Conservation (phyloP, 2,329 filamentous ascomycete genomes). For the Fusarium drepaniforme region DNA sequence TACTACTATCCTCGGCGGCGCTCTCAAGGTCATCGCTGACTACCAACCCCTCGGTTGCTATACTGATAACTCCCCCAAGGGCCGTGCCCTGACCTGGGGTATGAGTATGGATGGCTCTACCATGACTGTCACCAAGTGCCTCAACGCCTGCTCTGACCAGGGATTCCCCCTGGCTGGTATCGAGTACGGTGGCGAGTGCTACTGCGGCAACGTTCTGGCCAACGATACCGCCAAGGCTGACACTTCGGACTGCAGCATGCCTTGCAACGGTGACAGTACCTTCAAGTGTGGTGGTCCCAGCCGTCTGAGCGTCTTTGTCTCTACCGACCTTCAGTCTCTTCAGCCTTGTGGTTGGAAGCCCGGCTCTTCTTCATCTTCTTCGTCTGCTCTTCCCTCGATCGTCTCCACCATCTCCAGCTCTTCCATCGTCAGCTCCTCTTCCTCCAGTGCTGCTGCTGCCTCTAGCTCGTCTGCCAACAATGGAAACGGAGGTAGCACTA, state of each 20-base stretch:
- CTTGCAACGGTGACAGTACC: constrained; percentile 62
- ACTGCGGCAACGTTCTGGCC: constrained; percentile 66
- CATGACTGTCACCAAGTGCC: constrained; percentile 58
- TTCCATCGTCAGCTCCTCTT: constrained; percentile 31
- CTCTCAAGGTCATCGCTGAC: constrained; percentile 52
- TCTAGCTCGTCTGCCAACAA: constrained; percentile 9
- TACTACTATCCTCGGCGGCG: constrained; percentile 56
- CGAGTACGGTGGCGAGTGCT: constrained; percentile 62
- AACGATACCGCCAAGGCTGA: constrained; percentile 56
- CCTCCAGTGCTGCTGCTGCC: constrained; percentile 14
- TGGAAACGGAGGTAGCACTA: neutral
- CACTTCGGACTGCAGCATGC: constrained; percentile 58
- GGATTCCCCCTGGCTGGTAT: constrained; percentile 63
- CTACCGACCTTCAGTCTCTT: constrained; percentile 61
- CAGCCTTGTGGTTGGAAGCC: constrained; percentile 60
- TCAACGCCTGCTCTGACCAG: constrained; percentile 55
- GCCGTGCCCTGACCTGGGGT: constrained; percentile 60
- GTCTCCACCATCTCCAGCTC: constrained; percentile 19
- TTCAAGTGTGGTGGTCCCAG: constrained; percentile 58
- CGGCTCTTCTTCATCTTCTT: constrained; percentile 15
- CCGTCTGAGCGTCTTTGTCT: constrained; percentile 60
- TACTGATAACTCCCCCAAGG: constrained; percentile 56
- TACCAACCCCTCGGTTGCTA: constrained; percentile 75
- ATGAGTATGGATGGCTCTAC: constrained; percentile 50
- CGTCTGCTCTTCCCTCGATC: neutral